phyloP scores from a whole-genome alignment of 305 asterid genomes.

The Fraxinus angustifolia region DNA sequence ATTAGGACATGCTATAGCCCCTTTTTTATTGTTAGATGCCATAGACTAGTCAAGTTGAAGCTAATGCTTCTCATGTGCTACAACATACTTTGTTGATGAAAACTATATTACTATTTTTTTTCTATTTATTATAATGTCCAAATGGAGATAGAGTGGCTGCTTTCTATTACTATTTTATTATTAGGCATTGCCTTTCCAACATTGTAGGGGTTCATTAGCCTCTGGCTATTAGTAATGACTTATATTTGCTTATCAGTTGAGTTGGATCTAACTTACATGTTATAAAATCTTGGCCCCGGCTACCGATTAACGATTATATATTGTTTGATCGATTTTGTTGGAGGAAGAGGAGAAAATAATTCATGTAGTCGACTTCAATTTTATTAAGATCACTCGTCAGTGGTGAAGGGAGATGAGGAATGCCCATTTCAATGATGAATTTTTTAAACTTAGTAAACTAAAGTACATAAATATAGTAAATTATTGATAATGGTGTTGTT shows the following conservation, averaged over 20 bases:
- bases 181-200: slow-evolving; percentile 33
- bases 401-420: background rate
- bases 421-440: background rate
- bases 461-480: background rate
- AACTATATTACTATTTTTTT: slow-evolving; percentile 17
- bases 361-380: background rate
- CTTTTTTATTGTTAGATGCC: slow-evolving; percentile 27
- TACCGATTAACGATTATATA: background rate
- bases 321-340: background rate
- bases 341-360: background rate
- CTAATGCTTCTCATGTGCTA: slow-evolving; percentile 47
- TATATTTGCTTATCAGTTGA: slow-evolving; percentile 9
- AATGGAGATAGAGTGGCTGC: slow-evolving; percentile 31
- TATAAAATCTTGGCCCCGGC: background rate
- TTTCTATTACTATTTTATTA: slow-evolving; percentile 30
- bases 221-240: slow-evolving; percentile 23
- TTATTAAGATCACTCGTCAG: background rate
- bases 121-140: slow-evolving; percentile 12
- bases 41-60: slow-evolving; percentile 29
- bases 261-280: slow-evolving; percentile 22
- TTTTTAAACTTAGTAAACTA: background rate
- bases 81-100: slow-evolving; percentile 21
- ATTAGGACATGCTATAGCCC: slow-evolving; percentile 18
- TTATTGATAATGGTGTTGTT: background rate
- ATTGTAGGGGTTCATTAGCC: slow-evolving; percentile 42